Conservation (phyloP, 176 grass and related monocot genomes). For the Areca catechu region DNA sequence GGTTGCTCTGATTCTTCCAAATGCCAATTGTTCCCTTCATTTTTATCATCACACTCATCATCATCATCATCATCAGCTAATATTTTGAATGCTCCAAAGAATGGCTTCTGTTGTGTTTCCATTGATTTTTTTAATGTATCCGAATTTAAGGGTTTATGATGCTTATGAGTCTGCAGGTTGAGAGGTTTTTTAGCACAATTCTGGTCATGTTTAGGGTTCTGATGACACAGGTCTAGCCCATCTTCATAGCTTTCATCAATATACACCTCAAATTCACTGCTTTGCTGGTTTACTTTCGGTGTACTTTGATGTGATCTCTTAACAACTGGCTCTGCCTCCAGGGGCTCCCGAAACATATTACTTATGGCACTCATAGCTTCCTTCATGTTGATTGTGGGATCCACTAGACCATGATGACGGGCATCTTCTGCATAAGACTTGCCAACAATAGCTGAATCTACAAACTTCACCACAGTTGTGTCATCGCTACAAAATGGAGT, state of each 20-base stretch:
- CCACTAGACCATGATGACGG: slow-evolving; percentile 81
- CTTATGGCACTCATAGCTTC: slow-evolving; percentile 79
- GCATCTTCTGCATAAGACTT: slow-evolving; percentile 88
- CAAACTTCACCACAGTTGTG: slow-evolving; percentile 78
- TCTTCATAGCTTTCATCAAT: slow-evolving; percentile 51
- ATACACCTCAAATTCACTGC: slow-evolving; percentile 63
- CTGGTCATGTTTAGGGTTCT: slow-evolving; percentile 12
- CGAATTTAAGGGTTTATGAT: background rate
- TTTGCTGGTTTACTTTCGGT: slow-evolving; percentile 36
- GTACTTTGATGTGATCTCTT: slow-evolving; percentile 42
- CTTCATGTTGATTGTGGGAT: slow-evolving; percentile 84
- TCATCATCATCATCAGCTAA: slow-evolving; percentile 59
- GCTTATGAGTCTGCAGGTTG: slow-evolving; percentile 4
- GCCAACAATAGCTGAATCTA: slow-evolving; percentile 73
- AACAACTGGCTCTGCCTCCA: slow-evolving; percentile 59
- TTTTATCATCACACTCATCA: slow-evolving; percentile 15
- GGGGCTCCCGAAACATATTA: slow-evolving; percentile 83
- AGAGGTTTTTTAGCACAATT: slow-evolving; percentile 7
- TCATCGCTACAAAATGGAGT: slow-evolving; percentile 46
- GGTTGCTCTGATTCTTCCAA: slow-evolving; percentile 14
- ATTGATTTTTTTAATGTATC: slow-evolving; percentile 22
- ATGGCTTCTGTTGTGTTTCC: slow-evolving; percentile 33
- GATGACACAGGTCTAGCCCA: slow-evolving; percentile 10
- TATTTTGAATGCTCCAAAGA: slow-evolving; percentile 61
- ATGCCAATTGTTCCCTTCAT: slow-evolving; percentile 7